Conservation (phyloP, 495 filamentous ascomycete genomes). For the Penicillium psychrofluorescens region DNA sequence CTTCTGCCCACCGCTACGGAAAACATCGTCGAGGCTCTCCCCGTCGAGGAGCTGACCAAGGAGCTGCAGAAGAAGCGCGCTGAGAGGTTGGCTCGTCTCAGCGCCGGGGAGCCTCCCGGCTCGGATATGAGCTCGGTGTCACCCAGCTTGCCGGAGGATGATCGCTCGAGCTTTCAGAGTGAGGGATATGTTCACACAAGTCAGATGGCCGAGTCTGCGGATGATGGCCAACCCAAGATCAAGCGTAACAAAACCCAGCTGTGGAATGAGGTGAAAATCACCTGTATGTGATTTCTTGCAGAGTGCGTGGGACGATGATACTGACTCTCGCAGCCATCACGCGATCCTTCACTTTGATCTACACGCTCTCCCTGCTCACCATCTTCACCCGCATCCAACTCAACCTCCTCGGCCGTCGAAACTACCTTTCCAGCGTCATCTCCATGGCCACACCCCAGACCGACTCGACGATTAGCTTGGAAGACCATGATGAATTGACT, state of each 20-base stretch:
- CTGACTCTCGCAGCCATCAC: constrained; percentile 63
- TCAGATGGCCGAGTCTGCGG: constrained; percentile 53
- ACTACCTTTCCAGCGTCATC: constrained; percentile 91
- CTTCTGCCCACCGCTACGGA: constrained; percentile 84
- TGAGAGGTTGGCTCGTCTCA: constrained; percentile 55
- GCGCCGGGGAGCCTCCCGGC: constrained; percentile 41
- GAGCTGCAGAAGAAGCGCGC: constrained; percentile 94
- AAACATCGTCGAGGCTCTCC: constrained; percentile 78
- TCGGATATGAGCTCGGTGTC: constrained; percentile 62
- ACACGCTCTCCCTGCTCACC: constrained; percentile 80
- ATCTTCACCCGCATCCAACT: constrained; percentile 94
- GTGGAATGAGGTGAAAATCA: constrained; percentile 97
- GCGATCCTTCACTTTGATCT: constrained; percentile 81
- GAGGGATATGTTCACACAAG: constrained; percentile 75
- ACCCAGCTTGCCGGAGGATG: constrained; percentile 77
- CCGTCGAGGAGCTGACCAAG: constrained; percentile 81
- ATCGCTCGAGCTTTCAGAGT: constrained; percentile 67
- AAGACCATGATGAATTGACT: constrained; percentile 77
- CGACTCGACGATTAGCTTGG: constrained; percentile 66
- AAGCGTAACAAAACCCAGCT: constrained; percentile 84
- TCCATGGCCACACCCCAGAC: constrained; percentile 64
- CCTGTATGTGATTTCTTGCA: constrained; percentile 51
- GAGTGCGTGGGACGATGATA: too few relatives aligned
- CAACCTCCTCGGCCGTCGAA: constrained; percentile 89
- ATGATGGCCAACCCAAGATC: constrained; percentile 35